Conservation (phyloP, 2,329 filamentous ascomycete genomes). For the Fusarium sp. region DNA sequence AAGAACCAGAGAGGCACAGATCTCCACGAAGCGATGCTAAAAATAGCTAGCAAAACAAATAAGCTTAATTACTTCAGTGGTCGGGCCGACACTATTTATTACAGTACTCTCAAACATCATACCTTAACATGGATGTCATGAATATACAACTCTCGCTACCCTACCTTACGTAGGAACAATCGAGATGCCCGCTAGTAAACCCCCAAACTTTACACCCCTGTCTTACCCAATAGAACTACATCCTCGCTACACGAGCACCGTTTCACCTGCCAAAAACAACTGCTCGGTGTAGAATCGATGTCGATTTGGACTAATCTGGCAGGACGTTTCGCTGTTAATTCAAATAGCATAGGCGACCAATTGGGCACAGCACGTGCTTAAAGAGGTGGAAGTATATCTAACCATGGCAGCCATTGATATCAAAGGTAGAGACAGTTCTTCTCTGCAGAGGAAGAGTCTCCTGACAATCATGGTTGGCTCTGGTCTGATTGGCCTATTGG, state of each 20-base stretch:
- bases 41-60: not conserved
- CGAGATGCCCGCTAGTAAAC: constrained; percentile 24
- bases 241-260: constrained; percentile 31
- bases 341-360: constrained; percentile 15
- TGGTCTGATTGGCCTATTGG: constrained; percentile 39
- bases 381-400: constrained; percentile 21
- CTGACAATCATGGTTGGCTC: constrained; percentile 40
- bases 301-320: constrained; percentile 18
- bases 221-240: constrained; percentile 38
- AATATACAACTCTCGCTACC: not conserved
- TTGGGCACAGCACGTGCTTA: constrained; percentile 27
- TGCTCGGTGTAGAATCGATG: constrained; percentile 26
- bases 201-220: constrained; percentile 6
- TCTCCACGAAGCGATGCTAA: not conserved
- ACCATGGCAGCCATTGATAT: constrained; percentile 5
- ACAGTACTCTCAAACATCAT: not conserved
- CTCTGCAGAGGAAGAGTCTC: constrained; percentile 9
- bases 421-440: not conserved
- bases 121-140: not conserved
- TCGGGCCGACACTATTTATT: not conserved
- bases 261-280: constrained; percentile 17
- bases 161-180: constrained; percentile 26
- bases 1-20: not conserved
- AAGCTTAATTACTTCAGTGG: not conserved
- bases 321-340: constrained; percentile 18